Evolutionary conservation across 768 basidiomycete genomes (phyloP).

Genomic region (Trametes sanguinea): DNA sequence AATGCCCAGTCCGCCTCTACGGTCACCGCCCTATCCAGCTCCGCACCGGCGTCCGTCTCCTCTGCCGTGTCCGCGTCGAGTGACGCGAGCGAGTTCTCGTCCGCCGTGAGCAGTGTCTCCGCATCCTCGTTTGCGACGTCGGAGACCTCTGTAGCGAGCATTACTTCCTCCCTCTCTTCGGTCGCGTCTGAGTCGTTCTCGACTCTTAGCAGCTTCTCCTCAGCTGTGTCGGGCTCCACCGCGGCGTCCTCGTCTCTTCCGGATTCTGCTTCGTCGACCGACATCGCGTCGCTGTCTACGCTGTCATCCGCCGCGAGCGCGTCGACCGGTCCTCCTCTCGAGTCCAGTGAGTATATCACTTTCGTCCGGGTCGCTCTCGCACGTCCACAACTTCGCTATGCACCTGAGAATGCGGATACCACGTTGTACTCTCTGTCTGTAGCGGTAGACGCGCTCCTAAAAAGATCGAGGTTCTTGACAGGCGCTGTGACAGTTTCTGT

Average conservation of each 20-base stretch:
- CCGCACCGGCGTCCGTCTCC: not conserved
- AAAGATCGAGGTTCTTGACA: not conserved
- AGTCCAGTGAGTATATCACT: conserved; percentile 27
- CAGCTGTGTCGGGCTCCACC: conserved; percentile 2
- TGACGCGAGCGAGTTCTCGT: not conserved
- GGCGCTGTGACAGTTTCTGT: not conserved
- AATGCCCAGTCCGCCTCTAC: conserved; percentile 3
- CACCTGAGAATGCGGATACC: too few species aligned
- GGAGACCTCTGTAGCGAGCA: too few species aligned
- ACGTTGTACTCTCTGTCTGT: too few species aligned
- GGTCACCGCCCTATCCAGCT: not conserved
- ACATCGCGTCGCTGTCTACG: too few species aligned
- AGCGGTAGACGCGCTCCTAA: too few species aligned
- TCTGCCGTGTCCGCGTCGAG: not conserved
- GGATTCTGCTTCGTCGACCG: not conserved
- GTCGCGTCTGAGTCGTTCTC: not conserved
- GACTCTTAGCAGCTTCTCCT: not conserved
- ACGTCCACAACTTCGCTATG: not conserved
- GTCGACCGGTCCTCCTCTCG: conserved; percentile 26
- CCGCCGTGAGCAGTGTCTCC: conserved; percentile 1
- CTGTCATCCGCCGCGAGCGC: not conserved
- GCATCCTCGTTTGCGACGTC: not conserved
- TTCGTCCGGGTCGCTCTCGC: not conserved
- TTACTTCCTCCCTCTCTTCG: too few species aligned
- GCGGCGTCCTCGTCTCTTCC: too few species aligned